Percentiles rank a stretch among this genome's conserved stretches.
Conservation (phyloP, 345 rosid genomes). For the Microthlaspi erraticum region DNA sequence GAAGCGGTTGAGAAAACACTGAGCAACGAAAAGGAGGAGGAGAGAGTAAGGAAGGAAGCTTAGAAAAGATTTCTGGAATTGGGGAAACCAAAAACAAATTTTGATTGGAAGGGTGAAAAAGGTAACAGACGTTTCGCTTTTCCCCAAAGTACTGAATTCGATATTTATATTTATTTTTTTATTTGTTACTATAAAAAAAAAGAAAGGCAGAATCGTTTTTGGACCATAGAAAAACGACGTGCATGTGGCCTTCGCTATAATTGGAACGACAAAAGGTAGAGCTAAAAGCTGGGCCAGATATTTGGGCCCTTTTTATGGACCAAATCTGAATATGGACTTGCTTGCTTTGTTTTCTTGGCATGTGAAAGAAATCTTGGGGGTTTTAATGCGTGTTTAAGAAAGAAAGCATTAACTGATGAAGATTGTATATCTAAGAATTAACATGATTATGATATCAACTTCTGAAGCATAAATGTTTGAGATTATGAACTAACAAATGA, state of each 20-base stretch:
- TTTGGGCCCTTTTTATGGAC: constrained; percentile 20
- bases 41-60: constrained; percentile 4
- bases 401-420: no score
- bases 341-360: no score
- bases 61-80: constrained; percentile 17
- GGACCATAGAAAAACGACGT: neutral
- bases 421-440: no score
- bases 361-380: no score
- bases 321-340: neutral
- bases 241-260: neutral
- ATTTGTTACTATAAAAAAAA: neutral
- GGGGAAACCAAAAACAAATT: constrained; percentile 26
- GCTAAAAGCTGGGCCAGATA: neutral
- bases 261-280: neutral
- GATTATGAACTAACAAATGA: no score
- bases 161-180: neutral
- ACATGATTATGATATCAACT: no score
- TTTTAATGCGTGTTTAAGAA: no score
- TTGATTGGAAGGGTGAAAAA: constrained; percentile 30
- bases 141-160: constrained; percentile 12
- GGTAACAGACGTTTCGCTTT: constrained; percentile 32
- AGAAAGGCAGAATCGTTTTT: neutral
- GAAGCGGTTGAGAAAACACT: constrained; percentile 16
- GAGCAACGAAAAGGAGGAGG: constrained; percentile 1
- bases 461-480: no score